Base-by-base conservation (phyloP, 2,329 filamentous ascomycete species). In the Calonectria hongkongensis region DNA sequence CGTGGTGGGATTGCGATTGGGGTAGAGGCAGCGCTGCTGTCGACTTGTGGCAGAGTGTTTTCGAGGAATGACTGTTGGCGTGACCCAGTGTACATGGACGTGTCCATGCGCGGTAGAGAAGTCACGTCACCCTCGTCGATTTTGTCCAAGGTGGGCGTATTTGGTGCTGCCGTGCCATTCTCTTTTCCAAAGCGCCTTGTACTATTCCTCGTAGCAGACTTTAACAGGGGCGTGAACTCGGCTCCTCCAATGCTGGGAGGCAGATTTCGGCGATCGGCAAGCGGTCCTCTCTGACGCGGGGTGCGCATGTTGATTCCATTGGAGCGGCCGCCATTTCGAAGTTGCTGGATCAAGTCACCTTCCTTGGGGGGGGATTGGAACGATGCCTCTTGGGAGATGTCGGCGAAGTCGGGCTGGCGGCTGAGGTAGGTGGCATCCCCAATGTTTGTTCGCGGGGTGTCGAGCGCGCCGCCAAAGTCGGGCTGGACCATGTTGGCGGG, bases 171-270 rank as follows among this genome's bases (percentile, higher is more conserved):
- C 54, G 88, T 87, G 70, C 84, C 88, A 83, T 92, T 93, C 84
- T 90, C 91, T 83, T 90, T 94, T 82, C 89, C 91, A 84, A 82
- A 89, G 74, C 85, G 90, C 84, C 87, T 93, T 86, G 87, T 94
- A 89, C 87, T 95, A 87, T 88, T 96, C 88, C 86, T 89, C 81
- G 90, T 93, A n/a, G 90, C 92, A 28, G 87, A 95, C 84, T 98
- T 98, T 82, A 99, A 91, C 78, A 99, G 87, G 0, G 97, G 97
- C 0, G 97, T 99, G 83, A 99, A 99, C 80, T 99, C 97, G 78
- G 92, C 93, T 67, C 90, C 91, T 54, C 88, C 90, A 50, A 92
- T 85, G 75, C 90, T 89, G 45, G 88, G 87, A 27, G 93, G 93
- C 27, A 95, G 87, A 79, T 95, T 97, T 79, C 91, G 91, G 77